A percentile compares a stretch with the other conserved stretches of the same genome.
phyloP scores from a whole-genome alignment of 768 basidiomycete genomes.

The Termitomyces sp. region DNA sequence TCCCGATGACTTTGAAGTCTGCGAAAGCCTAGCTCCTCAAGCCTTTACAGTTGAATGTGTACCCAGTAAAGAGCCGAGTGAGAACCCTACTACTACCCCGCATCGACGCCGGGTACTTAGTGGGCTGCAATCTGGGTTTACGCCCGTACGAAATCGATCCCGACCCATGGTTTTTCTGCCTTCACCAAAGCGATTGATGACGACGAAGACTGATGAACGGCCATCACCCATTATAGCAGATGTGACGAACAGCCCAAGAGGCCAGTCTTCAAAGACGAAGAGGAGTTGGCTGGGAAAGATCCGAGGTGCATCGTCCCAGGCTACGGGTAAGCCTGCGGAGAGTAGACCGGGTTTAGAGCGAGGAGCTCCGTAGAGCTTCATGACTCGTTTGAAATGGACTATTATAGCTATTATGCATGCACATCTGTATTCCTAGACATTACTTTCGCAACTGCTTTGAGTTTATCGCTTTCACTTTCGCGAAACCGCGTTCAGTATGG shows the following conservation, averaged over 20 bases:
- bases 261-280: constrained; percentile 41
- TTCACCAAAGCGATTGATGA: constrained; percentile 43
- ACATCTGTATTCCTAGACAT: constrained; percentile 26
- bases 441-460: neutral
- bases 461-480: neutral
- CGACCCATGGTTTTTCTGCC: constrained; percentile 35
- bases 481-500: too few species aligned
- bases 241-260: constrained; percentile 63
- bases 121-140: constrained; percentile 62
- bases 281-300: constrained; percentile 73
- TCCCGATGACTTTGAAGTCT: constrained; percentile 71
- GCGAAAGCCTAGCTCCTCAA: constrained; percentile 52
- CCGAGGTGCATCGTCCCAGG: constrained; percentile 36
- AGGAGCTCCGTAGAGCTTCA: constrained; percentile 8
- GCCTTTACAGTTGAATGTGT: constrained; percentile 55
- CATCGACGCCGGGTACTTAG: constrained; percentile 56
- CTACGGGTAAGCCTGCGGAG: constrained; percentile 15
- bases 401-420: constrained; percentile 14
- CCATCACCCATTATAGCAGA: constrained; percentile 42
- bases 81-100: constrained; percentile 39
- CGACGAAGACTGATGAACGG: constrained; percentile 18
- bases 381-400: constrained; percentile 13
- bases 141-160: constrained; percentile 53
- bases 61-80: constrained; percentile 29
- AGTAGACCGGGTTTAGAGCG: constrained; percentile 14